Base-by-base conservation (phyloP, 2,329 filamentous ascomycete species). In the Lachnellula suecica region DNA sequence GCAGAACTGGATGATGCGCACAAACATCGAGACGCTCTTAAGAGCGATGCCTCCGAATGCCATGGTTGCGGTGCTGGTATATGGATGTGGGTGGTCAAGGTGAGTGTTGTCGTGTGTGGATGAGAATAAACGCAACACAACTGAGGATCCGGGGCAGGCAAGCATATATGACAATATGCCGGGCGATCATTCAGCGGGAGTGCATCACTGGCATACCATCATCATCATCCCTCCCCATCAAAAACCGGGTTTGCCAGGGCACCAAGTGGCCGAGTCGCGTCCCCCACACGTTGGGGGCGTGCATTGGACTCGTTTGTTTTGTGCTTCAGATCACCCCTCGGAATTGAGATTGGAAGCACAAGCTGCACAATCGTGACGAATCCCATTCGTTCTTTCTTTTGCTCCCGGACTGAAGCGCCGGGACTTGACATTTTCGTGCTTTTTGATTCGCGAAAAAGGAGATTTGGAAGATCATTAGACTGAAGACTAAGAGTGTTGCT, bases 1-100 rank as follows among this genome's bases (percentile, higher is more conserved):
- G 67, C 82, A 77, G 70, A 96, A 87, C 64, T 90, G 83, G 51
- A 96, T 72, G 59, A 79, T 72, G 61, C 93, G 89, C 64, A 95
- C 74, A 68, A 86, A 78, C 68, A 87, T 87, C 65, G 90, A 87
- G 43, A 80, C 71, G 48, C 81, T 72, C 64, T 89, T 90, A 63
- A 96, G 82, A 62, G 82, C 76, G 56, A 85, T 70, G 58, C 84
- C 82, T 41, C 76, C 75, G 53, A 74, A 69, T 57, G 77, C 81
- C 85, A 88, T 88, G 49, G 54, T 77, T 3, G n/a, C 29, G 13
- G 11, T 41, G 24, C 24, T 8, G 40, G 11, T 4, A 42, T 24
- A 25, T 41, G 45, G 24, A 23, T 34, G 17, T 44, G 23, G 22
- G 13, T 44, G 2, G 20, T 23, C 20, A 23, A 10, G 22, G 13